Evolutionary conservation across 176 grass and related monocot species (phyloP).

Genomic region (Oryza rufipogon): DNA sequence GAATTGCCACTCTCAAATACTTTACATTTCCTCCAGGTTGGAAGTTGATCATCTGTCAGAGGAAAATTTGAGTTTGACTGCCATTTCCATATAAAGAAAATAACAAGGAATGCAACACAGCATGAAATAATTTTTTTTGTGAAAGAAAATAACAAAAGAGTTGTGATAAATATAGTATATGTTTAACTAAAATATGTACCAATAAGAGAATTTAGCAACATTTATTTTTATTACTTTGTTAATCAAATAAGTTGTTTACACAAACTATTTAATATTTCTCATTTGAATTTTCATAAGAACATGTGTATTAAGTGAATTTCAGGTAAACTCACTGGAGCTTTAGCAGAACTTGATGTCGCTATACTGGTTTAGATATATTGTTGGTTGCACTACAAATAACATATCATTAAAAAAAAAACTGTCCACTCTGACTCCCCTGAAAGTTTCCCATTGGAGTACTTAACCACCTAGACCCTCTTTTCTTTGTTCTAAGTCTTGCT

Average conservation of each 20-base stretch:
- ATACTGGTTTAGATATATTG: neutral
- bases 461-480: neutral
- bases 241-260: slow-evolving; percentile 16
- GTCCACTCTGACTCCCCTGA: neutral
- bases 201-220: slow-evolving; percentile 7
- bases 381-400: slow-evolving; percentile 6
- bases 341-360: neutral
- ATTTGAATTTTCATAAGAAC: slow-evolving; percentile 19
- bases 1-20: slow-evolving; percentile 66
- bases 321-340: neutral
- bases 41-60: slow-evolving; percentile 67
- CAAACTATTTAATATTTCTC: neutral
- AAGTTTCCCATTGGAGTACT: neutral
- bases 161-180: neutral
- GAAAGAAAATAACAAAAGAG: neutral
- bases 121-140: neutral
- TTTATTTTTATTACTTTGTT: slow-evolving; percentile 6
- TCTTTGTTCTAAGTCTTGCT: neutral
- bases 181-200: neutral
- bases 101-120: slow-evolving; percentile 3
- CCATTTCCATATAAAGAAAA: neutral
- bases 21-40: slow-evolving; percentile 76
- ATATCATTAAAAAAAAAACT: neutral
- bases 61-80: slow-evolving; percentile 13
- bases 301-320: slow-evolving; percentile 20